Conservation (phyloP, 371 early-diverging fungal genomes). For the Lichtheimia hyalospora region DNA sequence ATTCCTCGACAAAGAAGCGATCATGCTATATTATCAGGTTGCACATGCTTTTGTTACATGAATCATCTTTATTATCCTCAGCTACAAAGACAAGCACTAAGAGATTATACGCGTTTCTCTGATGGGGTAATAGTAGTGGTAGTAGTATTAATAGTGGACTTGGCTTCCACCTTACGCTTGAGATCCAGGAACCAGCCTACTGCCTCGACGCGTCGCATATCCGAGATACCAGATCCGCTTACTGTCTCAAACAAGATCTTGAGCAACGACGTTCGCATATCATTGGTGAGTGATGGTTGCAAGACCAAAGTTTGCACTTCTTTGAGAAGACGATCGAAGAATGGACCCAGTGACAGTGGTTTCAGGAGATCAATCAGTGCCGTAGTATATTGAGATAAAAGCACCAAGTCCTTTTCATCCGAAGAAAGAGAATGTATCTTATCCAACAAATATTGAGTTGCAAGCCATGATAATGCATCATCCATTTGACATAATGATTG, state of each 20-base stretch:
- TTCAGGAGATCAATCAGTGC: constrained; percentile 42
- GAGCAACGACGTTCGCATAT: constrained; percentile 30
- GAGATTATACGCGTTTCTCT: too few relatives aligned
- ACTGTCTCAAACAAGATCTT: constrained; percentile 51
- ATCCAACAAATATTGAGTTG: constrained; percentile 47
- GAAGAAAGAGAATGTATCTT: constrained; percentile 25
- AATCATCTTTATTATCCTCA: too few relatives aligned
- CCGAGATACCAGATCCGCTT: constrained; percentile 49
- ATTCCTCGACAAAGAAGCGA: too few relatives aligned
- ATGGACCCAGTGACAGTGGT: constrained; percentile 50
- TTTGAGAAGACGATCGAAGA: constrained; percentile 33
- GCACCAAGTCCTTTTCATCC: constrained; percentile 22
- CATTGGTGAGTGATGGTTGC: constrained; percentile 16
- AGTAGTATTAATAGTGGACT: too few relatives aligned
- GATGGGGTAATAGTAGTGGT: too few relatives aligned
- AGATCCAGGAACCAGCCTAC: constrained; percentile 51
- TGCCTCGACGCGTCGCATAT: constrained; percentile 48
- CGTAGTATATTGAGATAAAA: constrained; percentile 32
- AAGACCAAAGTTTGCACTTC: constrained; percentile 23
- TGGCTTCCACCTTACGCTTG: constrained; percentile 22
- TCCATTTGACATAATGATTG: constrained; percentile 58
- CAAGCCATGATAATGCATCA: constrained; percentile 62
- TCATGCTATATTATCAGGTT: too few relatives aligned
- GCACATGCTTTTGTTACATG: too few relatives aligned
- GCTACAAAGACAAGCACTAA: too few relatives aligned